Percentiles rank a stretch among this genome's conserved stretches.
phyloP scores from a whole-genome alignment of 192 early-diverging fungal genomes.

The Coemansia sp. region DNA sequence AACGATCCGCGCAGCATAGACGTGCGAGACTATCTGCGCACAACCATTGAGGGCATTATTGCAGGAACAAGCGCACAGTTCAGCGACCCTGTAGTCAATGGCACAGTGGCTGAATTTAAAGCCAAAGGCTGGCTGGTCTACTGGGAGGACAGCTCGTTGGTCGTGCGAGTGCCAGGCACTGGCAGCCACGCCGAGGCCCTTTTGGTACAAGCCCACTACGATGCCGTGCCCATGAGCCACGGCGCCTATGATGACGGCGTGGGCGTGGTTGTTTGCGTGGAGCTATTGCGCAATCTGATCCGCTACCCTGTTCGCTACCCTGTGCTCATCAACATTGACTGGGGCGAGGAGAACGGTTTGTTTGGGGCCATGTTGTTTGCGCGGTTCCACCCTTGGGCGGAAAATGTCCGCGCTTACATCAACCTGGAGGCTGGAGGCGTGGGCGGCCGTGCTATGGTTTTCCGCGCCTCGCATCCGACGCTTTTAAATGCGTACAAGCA shows the following conservation, averaged over 20 bases:
- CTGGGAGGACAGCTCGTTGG: conserved; percentile 55
- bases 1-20: conserved; percentile 44
- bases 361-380: conserved; percentile 61
- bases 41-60: conserved; percentile 21
- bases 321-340: conserved; percentile 69
- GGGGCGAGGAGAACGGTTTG: conserved; percentile 65
- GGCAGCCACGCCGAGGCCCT: conserved; percentile 50
- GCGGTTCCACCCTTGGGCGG: conserved; percentile 60
- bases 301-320: conserved; percentile 57
- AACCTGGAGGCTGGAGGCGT: conserved; percentile 71
- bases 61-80: conserved; percentile 15
- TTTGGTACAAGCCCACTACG: conserved; percentile 68
- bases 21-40: conserved; percentile 42
- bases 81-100: conserved; percentile 25
- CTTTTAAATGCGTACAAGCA: conserved; percentile 37
- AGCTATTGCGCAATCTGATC: conserved; percentile 60
- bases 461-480: conserved; percentile 54
- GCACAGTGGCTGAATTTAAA: conserved; percentile 27
- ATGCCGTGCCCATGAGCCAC: conserved; percentile 63
- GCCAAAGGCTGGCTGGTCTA: conserved; percentile 24
- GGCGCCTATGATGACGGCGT: conserved; percentile 71
- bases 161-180: conserved; percentile 59
- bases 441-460: conserved; percentile 63
- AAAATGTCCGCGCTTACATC: conserved; percentile 60
- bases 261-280: conserved; percentile 59